A percentile compares a stretch with the other conserved stretches of the same genome.
Evolutionary conservation across 1,139 yeast genomes (phyloP).

Genomic region (Yamadazyma mexicana): DNA sequence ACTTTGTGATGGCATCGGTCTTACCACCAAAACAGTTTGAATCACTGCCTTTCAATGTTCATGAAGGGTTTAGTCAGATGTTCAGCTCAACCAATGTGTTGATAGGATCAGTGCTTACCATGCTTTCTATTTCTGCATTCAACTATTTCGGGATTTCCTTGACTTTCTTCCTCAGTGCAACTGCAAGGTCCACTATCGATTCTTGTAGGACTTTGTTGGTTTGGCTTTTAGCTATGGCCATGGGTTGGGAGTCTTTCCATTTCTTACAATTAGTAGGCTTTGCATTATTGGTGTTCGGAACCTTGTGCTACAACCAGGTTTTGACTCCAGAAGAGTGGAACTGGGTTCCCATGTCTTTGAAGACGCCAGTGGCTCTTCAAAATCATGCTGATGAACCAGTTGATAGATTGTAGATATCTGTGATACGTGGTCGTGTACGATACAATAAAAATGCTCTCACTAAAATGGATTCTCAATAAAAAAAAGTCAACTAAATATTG

Average conservation of each 20-base stretch:
- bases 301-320: conserved; percentile 73
- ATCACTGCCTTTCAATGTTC: conserved; percentile 57
- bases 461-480: not conserved
- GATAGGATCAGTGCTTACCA: conserved; percentile 58
- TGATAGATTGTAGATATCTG: conserved; percentile 7
- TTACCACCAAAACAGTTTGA: conserved; percentile 32
- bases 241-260: conserved; percentile 78
- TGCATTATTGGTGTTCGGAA: conserved; percentile 64
- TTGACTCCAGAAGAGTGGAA: conserved; percentile 48
- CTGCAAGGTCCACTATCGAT: conserved; percentile 78
- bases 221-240: conserved; percentile 69
- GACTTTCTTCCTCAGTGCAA: conserved; percentile 68
- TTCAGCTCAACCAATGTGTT: conserved; percentile 42
- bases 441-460: not conserved
- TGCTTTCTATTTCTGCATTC: conserved; percentile 72
- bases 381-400: conserved; percentile 6
- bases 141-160: conserved; percentile 74
- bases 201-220: conserved; percentile 75
- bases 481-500: too few relatives aligned
- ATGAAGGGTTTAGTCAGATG: conserved; percentile 52
- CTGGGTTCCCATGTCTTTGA: conserved; percentile 48
- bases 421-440: too few relatives aligned
- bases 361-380: conserved; percentile 11
- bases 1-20: conserved; percentile 39
- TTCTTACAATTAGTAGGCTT: conserved; percentile 67